phyloP scores from a whole-genome alignment of 371 early-diverging fungal genomes.

The Fennellomyces sp. region DNA sequence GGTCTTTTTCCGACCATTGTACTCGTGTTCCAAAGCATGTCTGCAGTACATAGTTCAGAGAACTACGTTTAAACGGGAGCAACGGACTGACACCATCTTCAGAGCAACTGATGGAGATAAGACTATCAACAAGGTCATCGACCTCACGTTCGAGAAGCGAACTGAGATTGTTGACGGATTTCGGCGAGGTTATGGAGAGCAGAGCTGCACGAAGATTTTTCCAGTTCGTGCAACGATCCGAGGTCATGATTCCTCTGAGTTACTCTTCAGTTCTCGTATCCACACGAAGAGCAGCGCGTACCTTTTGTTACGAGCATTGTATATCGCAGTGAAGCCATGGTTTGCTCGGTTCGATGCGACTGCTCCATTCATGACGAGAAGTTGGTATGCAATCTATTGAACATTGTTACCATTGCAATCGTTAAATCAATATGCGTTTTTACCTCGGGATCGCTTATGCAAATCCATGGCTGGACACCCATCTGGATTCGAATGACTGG shows the following conservation, averaged over 20 bases:
- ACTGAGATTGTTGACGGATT: conserved; percentile 3
- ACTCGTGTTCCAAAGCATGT: conserved; percentile 3
- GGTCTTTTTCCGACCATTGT: neutral
- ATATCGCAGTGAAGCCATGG: neutral
- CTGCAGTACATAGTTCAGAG: conserved; percentile 1
- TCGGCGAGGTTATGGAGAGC: conserved; percentile 3
- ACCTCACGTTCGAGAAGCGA: neutral
- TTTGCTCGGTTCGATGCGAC: conserved; percentile 5
- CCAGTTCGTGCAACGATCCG: conserved; percentile 6
- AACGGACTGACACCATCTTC: neutral
- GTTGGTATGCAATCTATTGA: conserved; percentile 20
- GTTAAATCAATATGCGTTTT: too few relatives aligned
- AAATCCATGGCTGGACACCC: conserved; percentile 20
- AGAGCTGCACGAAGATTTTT: conserved; percentile 5
- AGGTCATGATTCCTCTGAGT: conserved; percentile 10
- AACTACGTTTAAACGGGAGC: neutral
- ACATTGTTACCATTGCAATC: too few relatives aligned
- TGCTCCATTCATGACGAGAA: conserved; percentile 8
- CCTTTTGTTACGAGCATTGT: conserved; percentile 15
- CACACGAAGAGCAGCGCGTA: neutral
- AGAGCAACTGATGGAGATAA: neutral
- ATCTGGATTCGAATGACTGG: conserved; percentile 14
- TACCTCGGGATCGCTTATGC: conserved; percentile 18
- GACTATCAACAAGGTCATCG: neutral
- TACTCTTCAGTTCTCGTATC: neutral